A percentile compares a stretch with the other conserved stretches of the same genome.
These are phyloP conservation scores for Ramicandelaber brevisporus DNA, from an alignment of 192 early-diverging fungal genomes.

Conservation along the genomic window DNA sequence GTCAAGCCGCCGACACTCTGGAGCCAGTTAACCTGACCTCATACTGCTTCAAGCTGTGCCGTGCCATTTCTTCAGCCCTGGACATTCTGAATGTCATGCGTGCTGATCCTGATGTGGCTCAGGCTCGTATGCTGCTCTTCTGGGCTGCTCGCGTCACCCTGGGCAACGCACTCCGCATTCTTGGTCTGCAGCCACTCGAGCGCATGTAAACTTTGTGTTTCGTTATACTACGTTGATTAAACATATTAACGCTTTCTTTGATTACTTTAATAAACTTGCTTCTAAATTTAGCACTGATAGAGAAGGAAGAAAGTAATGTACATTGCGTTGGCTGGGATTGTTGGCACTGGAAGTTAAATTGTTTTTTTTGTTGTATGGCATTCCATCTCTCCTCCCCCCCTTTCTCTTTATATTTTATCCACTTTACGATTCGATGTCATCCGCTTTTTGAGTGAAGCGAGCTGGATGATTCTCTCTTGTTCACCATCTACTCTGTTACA, in stretches of 20 bases:
- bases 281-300: too few relatives aligned
- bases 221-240: neutral
- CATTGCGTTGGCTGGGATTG: too few relatives aligned
- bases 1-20: too few relatives aligned
- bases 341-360: too few relatives aligned
- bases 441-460: too few relatives aligned
- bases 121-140: constrained; percentile 73
- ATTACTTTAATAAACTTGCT: neutral
- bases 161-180: constrained; percentile 56
- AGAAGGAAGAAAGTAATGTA: too few relatives aligned
- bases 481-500: too few relatives aligned
- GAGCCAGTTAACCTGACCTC: constrained; percentile 74
- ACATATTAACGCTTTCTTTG: neutral
- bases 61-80: constrained; percentile 48
- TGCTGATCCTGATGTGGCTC: constrained; percentile 42
- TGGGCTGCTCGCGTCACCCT: constrained; percentile 57
- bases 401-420: too few relatives aligned
- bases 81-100: constrained; percentile 52
- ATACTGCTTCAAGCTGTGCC: constrained; percentile 62
- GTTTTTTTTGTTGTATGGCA: too few relatives aligned
- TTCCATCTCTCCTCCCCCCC: too few relatives aligned
- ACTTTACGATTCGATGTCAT: too few relatives aligned
- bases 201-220: constrained; percentile 47
- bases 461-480: too few relatives aligned
- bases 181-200: constrained; percentile 64